Conservation (phyloP, 2,329 filamentous ascomycete species). For the Cordyceps militaris region DNA sequence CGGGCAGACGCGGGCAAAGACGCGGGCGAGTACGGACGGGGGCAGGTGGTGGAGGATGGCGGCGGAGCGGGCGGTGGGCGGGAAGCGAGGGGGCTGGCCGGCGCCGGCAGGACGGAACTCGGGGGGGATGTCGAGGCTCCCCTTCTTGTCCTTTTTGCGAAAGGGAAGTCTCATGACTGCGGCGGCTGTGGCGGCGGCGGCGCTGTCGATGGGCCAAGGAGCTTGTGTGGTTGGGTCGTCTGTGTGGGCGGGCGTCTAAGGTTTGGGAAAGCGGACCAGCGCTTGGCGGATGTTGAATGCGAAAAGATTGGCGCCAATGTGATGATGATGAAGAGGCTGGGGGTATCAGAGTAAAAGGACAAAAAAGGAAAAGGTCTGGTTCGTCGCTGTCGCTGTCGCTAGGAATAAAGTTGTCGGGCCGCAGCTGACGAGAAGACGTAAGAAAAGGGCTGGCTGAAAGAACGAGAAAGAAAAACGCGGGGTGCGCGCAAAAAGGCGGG, state of each 20-base stretch:
- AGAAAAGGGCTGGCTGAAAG: neutral
- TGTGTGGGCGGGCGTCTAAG: too few species aligned
- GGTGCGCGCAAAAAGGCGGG: too few species aligned
- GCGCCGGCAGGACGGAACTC: constrained; percentile 23
- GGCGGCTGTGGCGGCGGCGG: neutral
- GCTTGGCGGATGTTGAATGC: neutral
- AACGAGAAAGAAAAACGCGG: neutral
- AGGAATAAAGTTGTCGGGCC: neutral
- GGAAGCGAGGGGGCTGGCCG: constrained; percentile 24
- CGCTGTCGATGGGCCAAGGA: neutral
- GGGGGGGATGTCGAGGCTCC: constrained; percentile 24
- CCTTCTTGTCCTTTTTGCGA: constrained; percentile 32
- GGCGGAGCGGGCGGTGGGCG: constrained; percentile 35
- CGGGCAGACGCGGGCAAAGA: constrained; percentile 78
- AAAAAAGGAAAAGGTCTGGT: neutral
- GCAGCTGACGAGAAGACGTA: neutral
- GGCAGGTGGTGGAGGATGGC: constrained; percentile 51
- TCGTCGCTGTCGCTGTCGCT: neutral
- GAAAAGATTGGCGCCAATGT: neutral
- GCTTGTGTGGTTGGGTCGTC: neutral
- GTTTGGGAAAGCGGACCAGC: constrained; percentile 1
- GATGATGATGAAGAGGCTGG: neutral
- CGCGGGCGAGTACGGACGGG: constrained; percentile 60
- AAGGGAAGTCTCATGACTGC: constrained; percentile 31
- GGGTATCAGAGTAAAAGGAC: neutral